These are phyloP conservation scores for Exserohilum turcica DNA, from an alignment of 2,329 filamentous ascomycete species.

Conservation along the genomic window DNA sequence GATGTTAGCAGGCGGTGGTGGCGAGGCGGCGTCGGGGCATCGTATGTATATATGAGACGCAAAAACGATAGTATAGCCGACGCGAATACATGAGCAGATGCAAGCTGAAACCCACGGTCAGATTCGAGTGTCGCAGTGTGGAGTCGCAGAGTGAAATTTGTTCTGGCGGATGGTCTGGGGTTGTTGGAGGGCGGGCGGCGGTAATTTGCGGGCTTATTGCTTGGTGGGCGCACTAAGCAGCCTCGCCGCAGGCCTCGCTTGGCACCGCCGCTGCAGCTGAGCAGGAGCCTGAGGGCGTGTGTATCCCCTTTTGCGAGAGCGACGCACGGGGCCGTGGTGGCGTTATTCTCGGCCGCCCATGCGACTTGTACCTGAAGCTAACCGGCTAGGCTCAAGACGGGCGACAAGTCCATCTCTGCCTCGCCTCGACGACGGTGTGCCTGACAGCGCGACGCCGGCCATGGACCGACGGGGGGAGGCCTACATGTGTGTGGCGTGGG, in stretches of 20 bases:
- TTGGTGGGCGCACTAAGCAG: not conserved
- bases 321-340: not conserved
- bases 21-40: not conserved
- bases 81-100: not conserved
- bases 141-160: not conserved
- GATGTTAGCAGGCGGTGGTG: no score
- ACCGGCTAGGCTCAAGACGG: not conserved
- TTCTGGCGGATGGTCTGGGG: not conserved
- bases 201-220: slow-evolving; percentile 12
- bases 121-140: slow-evolving; percentile 1
- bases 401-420: no score
- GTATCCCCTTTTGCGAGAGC: slow-evolving; percentile 2
- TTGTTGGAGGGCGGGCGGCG: not conserved
- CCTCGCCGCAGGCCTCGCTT: not conserved
- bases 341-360: not conserved
- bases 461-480: no score
- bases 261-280: not conserved
- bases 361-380: slow-evolving; percentile 9
- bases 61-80: slow-evolving; percentile 2
- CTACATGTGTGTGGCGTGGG: no score
- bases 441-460: not conserved
- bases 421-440: not conserved
- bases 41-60: slow-evolving; percentile 7
- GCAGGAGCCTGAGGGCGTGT: not conserved
- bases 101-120: slow-evolving; percentile 4